A percentile compares a stretch with the other conserved stretches of the same genome.
Evolutionary conservation across 441 rosid genomes (phyloP).

Genomic region (Macaranga tanarius): DNA sequence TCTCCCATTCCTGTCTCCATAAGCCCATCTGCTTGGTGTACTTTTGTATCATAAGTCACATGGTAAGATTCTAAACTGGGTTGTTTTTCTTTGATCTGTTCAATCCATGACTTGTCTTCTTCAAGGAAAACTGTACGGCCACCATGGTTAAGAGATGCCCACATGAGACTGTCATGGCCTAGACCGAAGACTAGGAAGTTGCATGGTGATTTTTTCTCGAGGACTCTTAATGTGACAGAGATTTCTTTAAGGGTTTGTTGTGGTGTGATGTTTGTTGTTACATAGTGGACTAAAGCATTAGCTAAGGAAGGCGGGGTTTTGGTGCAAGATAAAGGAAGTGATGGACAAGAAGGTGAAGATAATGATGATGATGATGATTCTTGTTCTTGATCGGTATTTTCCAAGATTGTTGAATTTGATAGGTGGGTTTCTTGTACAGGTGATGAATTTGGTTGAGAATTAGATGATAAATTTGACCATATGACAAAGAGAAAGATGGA

Average conservation of each 20-base stretch:
- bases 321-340: conserved; percentile 44
- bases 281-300: conserved; percentile 69
- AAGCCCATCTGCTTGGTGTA: conserved; percentile 60
- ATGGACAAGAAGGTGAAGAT: conserved; percentile 33
- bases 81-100: conserved; percentile 52
- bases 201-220: conserved; percentile 78
- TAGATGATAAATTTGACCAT: conserved; percentile 41
- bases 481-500: conserved; percentile 46
- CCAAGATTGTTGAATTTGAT: conserved; percentile 26
- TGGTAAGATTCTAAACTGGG: conserved; percentile 78
- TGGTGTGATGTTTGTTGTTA: conserved; percentile 76
- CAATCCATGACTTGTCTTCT: conserved; percentile 87
- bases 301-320: conserved; percentile 70
- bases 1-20: conserved; percentile 66
- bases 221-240: conserved; percentile 50
- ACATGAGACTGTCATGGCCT: conserved; percentile 96
- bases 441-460: conserved; percentile 25
- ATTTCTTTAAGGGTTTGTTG: conserved; percentile 82
- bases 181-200: conserved; percentile 89
- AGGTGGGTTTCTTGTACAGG: conserved; percentile 25
- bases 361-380: conserved; percentile 8
- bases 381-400: conserved; percentile 5
- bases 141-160: conserved; percentile 82
- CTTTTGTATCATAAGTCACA: conserved; percentile 77
- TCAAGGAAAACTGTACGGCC: conserved; percentile 87